Evolutionary conservation across 1,284 basidiomycete genomes (phyloP), one percentile per base, ranked within the genome.

Genomic region (Mycena citricolor): DNA sequence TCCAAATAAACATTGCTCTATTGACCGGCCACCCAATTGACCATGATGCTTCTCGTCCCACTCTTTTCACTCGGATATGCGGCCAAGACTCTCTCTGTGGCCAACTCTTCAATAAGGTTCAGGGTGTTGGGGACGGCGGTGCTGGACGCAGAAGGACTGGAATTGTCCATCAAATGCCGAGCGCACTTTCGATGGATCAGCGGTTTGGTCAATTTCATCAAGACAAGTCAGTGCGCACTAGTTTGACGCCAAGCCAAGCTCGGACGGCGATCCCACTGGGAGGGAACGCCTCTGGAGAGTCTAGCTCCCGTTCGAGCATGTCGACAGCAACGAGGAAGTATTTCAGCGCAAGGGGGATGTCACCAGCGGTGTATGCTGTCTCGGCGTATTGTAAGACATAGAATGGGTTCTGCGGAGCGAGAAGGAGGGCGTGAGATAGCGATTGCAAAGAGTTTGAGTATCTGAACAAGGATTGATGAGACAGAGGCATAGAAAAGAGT

Each of bases 171-270:
- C 24, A 86, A 68, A 32, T 74, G 73, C 22, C 73, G 73, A n/a
- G 79, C 68, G 54, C 79, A 82, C 84, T 86, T 41, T 11, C 28
- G 30, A 49, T 16, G 22, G 24, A 32, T 39, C n/a, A n/a, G n/a
- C n/a, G n/a, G n/a, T n/a, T n/a, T n/a, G n/a, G n/a, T n/a, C n/a
- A n/a, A n/a, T n/a, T n/a, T n/a, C n/a, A n/a, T n/a, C n/a, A n/a
- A n/a, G n/a, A n/a, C n/a, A n/a, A n/a, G n/a, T n/a, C n/a, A n/a
- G 26, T 33, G 24, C 21, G 22, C 56, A 93, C 91, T 47, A 89
- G 69, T 62, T 93, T 92, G 20, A 93, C 76, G 4, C 91, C 92
- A 65, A 86, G 85, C 88, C 91, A 97, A 5, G 90, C 85, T 16
- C 89, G 69, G 23, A 86, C 68, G 12, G 73, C 26, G 83, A 74